Percentiles rank a stretch among this genome's conserved stretches.
These are phyloP conservation scores for Fusarium sp. DNA, from an alignment of 2,329 filamentous ascomycete species.

Conservation along the genomic window DNA sequence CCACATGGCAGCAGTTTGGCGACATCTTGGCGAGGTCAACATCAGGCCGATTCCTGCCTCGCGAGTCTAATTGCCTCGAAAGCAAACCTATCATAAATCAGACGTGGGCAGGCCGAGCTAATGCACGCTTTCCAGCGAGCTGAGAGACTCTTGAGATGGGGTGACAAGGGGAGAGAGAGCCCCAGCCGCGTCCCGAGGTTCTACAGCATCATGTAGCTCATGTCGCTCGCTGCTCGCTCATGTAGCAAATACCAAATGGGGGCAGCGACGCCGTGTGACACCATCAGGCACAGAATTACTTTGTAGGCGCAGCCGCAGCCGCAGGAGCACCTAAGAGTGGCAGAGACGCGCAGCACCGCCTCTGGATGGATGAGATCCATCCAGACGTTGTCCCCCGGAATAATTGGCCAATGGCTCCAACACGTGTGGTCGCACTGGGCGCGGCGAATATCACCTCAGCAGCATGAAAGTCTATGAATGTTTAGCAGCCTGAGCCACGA, in stretches of 20 bases:
- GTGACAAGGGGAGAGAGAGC: slow-evolving; percentile 7
- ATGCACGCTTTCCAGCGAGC: slow-evolving; percentile 25
- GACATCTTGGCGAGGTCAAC: slow-evolving; percentile 2
- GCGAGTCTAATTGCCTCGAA: not conserved
- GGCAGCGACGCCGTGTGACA: slow-evolving; percentile 13
- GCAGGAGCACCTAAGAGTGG: slow-evolving; percentile 4
- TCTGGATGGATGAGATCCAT: not conserved
- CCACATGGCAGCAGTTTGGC: not conserved
- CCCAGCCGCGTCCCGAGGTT: slow-evolving; percentile 29
- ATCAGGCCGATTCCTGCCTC: not conserved
- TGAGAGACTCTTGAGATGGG: slow-evolving; percentile 18
- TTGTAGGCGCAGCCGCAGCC: slow-evolving; percentile 22
- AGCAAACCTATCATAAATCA: slow-evolving; percentile 2
- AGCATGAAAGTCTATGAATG: not conserved
- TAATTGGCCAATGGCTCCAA: slow-evolving; percentile 31
- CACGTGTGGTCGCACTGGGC: slow-evolving; percentile 20
- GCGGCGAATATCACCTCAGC: slow-evolving; percentile 13
- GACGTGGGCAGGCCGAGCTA: slow-evolving; percentile 17
- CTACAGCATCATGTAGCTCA: slow-evolving; percentile 25
- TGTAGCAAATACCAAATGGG: slow-evolving; percentile 21
- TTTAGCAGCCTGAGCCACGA: slow-evolving; percentile 3
- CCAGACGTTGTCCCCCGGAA: slow-evolving; percentile 15
- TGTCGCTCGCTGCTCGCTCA: not conserved
- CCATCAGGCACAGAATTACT: slow-evolving; percentile 9
- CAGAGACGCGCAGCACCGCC: slow-evolving; percentile 7